Percentiles rank a stretch among this genome's conserved stretches.
Evolutionary conservation across 192 early-diverging fungal genomes (phyloP).

Genomic region (Mortierella hygrophila): DNA sequence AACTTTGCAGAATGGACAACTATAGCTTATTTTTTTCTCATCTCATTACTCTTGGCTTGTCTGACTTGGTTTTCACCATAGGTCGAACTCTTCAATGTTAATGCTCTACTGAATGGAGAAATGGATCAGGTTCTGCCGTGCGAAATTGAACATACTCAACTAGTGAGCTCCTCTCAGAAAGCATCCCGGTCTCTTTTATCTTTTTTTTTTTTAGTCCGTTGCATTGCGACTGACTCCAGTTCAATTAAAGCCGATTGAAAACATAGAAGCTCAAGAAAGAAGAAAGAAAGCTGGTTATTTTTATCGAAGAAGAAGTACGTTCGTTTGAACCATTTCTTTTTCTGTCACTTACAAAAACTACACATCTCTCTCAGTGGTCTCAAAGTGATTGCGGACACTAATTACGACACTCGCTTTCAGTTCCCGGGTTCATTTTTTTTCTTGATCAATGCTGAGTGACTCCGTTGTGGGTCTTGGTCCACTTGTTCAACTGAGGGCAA

Average conservation of each 20-base stretch:
- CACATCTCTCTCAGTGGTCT: background rate
- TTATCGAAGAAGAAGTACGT: background rate
- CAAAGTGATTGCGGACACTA: constrained; percentile 7
- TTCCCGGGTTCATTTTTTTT: background rate
- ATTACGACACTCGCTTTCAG: background rate
- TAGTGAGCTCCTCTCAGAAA: background rate
- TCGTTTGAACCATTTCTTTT: background rate
- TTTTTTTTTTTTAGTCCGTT: constrained; percentile 3
- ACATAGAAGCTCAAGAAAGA: background rate
- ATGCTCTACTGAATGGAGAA: background rate
- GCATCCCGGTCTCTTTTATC: background rate
- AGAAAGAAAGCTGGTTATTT: background rate
- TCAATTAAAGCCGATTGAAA: background rate
- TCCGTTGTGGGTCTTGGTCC: too few species aligned
- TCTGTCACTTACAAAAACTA: background rate
- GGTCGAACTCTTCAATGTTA: background rate
- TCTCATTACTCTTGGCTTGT: background rate
- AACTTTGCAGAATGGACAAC: background rate
- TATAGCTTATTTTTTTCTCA: background rate
- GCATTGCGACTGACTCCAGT: background rate
- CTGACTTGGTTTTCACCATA: background rate
- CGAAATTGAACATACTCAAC: background rate
- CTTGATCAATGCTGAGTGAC: background rate
- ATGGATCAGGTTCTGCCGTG: background rate
- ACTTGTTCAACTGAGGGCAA: background rate